Conservation (phyloP, 2,329 filamentous ascomycete species). For the Leptoxyphium fumago region DNA sequence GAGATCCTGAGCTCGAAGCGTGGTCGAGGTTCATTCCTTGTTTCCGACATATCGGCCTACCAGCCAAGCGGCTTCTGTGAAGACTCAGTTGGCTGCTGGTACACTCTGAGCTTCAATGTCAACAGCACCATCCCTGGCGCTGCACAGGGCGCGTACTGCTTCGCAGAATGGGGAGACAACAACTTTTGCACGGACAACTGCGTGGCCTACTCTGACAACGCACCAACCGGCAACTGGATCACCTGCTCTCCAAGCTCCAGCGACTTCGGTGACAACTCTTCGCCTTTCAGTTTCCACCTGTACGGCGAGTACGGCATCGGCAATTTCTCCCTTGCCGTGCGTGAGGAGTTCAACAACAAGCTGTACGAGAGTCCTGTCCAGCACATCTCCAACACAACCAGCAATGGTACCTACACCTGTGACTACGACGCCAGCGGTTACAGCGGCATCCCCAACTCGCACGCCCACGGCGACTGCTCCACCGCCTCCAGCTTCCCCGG, state of each 20-base stretch:
- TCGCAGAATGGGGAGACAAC: neutral
- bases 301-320: neutral
- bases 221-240: neutral
- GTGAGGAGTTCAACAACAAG: neutral
- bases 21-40: neutral
- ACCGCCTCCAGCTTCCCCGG: neutral
- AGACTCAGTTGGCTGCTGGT: neutral
- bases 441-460: neutral
- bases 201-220: neutral
- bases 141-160: neutral
- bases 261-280: neutral
- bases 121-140: neutral
- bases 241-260: neutral
- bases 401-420: neutral
- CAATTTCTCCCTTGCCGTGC: neutral
- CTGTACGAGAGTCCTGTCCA: neutral
- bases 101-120: neutral
- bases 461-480: neutral
- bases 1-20: too few relatives aligned
- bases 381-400: neutral
- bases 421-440: neutral
- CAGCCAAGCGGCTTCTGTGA: neutral
- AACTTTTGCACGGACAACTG: neutral
- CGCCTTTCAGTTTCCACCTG: neutral
- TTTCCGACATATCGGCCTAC: neutral